Conservation (phyloP, 805 yeast genomes). For the Saccharomycopsis schoenii region DNA sequence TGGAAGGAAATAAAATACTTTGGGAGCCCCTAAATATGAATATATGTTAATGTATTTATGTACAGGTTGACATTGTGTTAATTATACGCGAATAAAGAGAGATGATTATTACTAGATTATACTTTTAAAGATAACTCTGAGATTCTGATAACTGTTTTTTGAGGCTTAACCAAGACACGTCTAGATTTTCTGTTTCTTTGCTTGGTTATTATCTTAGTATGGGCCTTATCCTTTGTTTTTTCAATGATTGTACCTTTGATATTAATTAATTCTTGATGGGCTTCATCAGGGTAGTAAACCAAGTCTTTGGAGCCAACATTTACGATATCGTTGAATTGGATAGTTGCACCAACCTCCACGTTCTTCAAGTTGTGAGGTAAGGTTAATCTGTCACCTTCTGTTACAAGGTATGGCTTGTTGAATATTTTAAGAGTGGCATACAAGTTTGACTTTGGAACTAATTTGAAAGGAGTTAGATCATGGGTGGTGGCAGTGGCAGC, state of each 20-base stretch:
- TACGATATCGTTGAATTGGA: constrained; percentile 63
- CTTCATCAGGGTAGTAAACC: constrained; percentile 33
- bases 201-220: constrained; percentile 63
- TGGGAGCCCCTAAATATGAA: not conserved
- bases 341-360: constrained; percentile 75
- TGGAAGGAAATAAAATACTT: not conserved
- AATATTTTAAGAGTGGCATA: constrained; percentile 80
- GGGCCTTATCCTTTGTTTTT: constrained; percentile 72
- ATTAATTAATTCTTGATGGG: constrained; percentile 31
- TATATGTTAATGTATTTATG: too few species aligned
- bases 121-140: constrained; percentile 52
- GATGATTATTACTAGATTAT: not conserved
- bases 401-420: constrained; percentile 77
- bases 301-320: constrained; percentile 80
- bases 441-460: constrained; percentile 50
- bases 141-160: constrained; percentile 68
- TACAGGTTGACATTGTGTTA: not conserved
- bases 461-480: constrained; percentile 54
- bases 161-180: constrained; percentile 57
- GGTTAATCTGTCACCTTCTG: constrained; percentile 78
- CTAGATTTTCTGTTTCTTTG: constrained; percentile 71
- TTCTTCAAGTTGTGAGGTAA: constrained; percentile 71
- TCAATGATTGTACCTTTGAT: constrained; percentile 78
- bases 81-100: not conserved
- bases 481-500: not conserved